Base-by-base conservation (phyloP, 441 rosid genomes). In the Viola pubescens region DNA sequence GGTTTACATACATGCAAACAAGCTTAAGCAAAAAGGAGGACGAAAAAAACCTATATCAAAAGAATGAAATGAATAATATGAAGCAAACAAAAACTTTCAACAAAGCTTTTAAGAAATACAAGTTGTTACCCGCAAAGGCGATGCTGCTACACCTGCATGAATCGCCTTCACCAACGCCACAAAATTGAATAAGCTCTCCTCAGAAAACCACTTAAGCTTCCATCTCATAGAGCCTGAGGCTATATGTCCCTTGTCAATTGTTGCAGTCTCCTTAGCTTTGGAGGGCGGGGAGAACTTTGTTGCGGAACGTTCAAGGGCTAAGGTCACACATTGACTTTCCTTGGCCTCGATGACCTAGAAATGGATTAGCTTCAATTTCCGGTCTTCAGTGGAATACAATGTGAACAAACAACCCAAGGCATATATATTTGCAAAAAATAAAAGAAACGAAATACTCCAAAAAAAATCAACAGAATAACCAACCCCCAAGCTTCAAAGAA, bases 191-290 rank as follows among this genome's bases (percentile, higher is more conserved):
- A 79, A 58, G 65, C 76, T 69, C 52, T 76, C 80, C 74, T 70
- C 70, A 1, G 82, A 81, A 65, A 73, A 81, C 92, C 92, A 91
- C 75, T 79, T 83, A 34, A 88, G 65, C 76, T 79, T 83, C 92
- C 96, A 86, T 43, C 54, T 69, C 55, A 67, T 62, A 58, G 60
- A 59, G 54, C 69, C 61, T 10, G 66, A 45, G 42, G 42, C 48
- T 8, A 53, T 34, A 34, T 64, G 74, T 40, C 65, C 60, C 42
- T 65, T 63, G 19, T 55, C 42, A 11, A 34, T 56, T 7, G 45
- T 49, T 16, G 68, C 48, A 45, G 47, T 56, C 58, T 75, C 65
- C 51, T 70, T 54, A 14, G 46, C 65, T 52, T 63, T 64, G 48
- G 69, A 62, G 0, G 63, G 41, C 9, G 56, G 64, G 34, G 51